A percentile compares a stretch with the other conserved stretches of the same genome.
Evolutionary conservation across 306 rosid genomes (phyloP).

Genomic region (Macrotyloma uniflorum): DNA sequence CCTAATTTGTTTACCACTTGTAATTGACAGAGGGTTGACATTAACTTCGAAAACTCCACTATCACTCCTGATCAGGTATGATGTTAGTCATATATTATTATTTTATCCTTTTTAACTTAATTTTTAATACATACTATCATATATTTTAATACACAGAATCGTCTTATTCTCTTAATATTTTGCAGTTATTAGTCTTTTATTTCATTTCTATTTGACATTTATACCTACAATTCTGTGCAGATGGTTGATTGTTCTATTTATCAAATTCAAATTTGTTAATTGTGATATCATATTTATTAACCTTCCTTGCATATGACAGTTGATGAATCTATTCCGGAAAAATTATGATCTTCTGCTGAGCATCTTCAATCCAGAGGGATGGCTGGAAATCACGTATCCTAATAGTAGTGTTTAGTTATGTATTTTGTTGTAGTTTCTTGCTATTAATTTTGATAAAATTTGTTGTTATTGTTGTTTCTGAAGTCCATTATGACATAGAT

Average conservation of each 20-base stretch:
- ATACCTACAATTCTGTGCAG: too few relatives aligned
- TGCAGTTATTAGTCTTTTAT: too few relatives aligned
- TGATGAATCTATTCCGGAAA: constrained; percentile 78
- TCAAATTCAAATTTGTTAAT: too few relatives aligned
- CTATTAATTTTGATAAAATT: neutral
- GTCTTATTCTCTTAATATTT: too few relatives aligned
- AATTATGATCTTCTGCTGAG: constrained; percentile 74
- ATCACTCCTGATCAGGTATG: constrained; percentile 81
- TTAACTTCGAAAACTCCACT: constrained; percentile 61
- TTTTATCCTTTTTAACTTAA: neutral
- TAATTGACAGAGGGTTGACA: constrained; percentile 69
- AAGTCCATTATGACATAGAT: constrained; percentile 49
- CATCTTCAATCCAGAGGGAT: constrained; percentile 92
- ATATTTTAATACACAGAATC: too few relatives aligned
- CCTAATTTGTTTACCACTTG: constrained; percentile 31
- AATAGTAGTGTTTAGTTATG: too few relatives aligned
- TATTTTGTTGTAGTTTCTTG: too few relatives aligned
- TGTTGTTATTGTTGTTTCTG: constrained; percentile 48
- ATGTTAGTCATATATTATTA: neutral
- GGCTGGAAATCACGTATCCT: constrained; percentile 99
- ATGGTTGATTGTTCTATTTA: too few relatives aligned
- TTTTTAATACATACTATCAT: too few relatives aligned
- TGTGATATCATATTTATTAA: too few relatives aligned
- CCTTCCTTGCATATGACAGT: constrained; percentile 59
- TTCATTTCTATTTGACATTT: too few relatives aligned